phyloP scores from a whole-genome alignment of 2,329 filamentous ascomycete species.

The Neopestalotiopsis rosae region DNA sequence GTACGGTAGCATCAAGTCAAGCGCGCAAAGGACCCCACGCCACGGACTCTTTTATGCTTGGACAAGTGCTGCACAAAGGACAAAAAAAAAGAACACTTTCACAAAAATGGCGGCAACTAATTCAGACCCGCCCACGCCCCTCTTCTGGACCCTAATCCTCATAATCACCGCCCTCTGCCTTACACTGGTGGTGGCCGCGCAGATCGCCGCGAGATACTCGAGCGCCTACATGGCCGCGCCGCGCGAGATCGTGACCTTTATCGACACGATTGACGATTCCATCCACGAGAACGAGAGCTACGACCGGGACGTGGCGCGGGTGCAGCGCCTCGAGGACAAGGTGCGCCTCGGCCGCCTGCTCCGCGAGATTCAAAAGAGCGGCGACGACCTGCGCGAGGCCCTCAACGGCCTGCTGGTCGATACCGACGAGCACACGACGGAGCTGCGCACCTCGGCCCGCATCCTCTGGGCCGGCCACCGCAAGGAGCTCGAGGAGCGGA shows the following conservation, averaged over 20 bases:
- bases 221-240: conserved; percentile 64
- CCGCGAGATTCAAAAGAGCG: conserved; percentile 65
- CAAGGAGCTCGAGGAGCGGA: conserved; percentile 58
- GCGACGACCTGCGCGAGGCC: conserved; percentile 67
- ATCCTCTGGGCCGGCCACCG: conserved; percentile 64
- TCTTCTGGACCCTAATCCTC: conserved; percentile 63
- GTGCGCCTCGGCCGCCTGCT: conserved; percentile 62
- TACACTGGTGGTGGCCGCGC: conserved; percentile 58
- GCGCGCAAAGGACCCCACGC: background rate
- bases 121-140: conserved; percentile 50
- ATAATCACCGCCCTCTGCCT: conserved; percentile 63
- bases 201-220: conserved; percentile 57
- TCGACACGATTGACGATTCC: conserved; percentile 67
- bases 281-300: conserved; percentile 69
- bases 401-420: conserved; percentile 56
- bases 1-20: background rate
- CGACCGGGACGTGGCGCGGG: conserved; percentile 62
- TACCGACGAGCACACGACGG: conserved; percentile 44
- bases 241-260: conserved; percentile 60
- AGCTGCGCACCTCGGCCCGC: conserved; percentile 53
- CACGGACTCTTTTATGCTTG: background rate
- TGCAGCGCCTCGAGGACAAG: conserved; percentile 67
- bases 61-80: conserved; percentile 2
- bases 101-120: conserved; percentile 40
- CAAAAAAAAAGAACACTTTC: background rate